These are phyloP conservation scores for Allodekkera sacchari DNA, from an alignment of 805 yeast species.

Conservation along the genomic window DNA sequence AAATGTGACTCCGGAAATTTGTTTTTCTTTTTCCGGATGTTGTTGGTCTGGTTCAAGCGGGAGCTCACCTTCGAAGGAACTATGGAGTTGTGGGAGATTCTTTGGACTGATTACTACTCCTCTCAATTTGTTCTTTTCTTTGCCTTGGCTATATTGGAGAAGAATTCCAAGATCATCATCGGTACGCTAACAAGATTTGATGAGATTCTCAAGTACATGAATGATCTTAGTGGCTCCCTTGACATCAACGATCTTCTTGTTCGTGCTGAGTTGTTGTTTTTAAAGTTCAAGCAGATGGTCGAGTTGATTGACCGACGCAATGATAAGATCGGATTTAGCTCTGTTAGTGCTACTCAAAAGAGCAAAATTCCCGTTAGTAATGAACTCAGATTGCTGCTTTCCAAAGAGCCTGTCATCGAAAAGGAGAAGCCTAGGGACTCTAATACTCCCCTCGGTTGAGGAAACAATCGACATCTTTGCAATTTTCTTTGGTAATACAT, in stretches of 20 bases:
- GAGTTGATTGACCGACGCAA: conserved; percentile 58
- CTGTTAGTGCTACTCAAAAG: neutral
- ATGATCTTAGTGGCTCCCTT: conserved; percentile 74
- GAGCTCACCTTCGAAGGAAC: conserved; percentile 79
- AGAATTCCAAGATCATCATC: conserved; percentile 70
- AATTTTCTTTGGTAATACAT: too few species aligned
- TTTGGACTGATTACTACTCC: conserved; percentile 82
- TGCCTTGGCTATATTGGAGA: conserved; percentile 83
- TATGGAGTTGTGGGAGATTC: conserved; percentile 79
- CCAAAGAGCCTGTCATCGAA: conserved; percentile 54
- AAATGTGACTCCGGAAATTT: conserved; percentile 84
- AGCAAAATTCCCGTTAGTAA: conserved; percentile 29
- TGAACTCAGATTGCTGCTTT: conserved; percentile 52
- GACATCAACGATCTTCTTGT: conserved; percentile 69
- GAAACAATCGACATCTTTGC: too few species aligned
- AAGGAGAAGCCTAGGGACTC: too few species aligned
- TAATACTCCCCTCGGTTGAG: too few species aligned
- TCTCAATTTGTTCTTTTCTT: conserved; percentile 85
- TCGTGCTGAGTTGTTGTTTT: conserved; percentile 77
- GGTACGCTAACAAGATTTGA: conserved; percentile 73
- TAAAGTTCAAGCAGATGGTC: conserved; percentile 72
- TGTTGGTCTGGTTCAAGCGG: conserved; percentile 90
- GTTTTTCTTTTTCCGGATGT: conserved; percentile 91
- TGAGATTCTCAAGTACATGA: conserved; percentile 86
- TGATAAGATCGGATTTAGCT: conserved; percentile 14